A percentile compares a stretch with the other conserved stretches of the same genome.
These are phyloP conservation scores for Curvularia eragrostidis DNA, from an alignment of 2,329 filamentous ascomycete species.

Conservation along the genomic window DNA sequence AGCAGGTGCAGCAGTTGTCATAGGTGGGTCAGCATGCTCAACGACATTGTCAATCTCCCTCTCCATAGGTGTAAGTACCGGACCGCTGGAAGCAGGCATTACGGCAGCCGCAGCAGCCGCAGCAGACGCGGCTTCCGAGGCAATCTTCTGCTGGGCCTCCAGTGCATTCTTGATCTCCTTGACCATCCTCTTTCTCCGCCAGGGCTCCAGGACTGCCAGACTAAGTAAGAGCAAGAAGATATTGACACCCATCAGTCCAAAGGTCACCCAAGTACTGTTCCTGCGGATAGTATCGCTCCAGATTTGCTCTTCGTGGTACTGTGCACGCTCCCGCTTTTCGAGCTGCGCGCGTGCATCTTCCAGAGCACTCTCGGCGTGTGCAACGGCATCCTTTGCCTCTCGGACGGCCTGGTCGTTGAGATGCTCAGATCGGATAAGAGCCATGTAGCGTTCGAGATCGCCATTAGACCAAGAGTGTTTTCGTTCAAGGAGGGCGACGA, in stretches of 20 bases:
- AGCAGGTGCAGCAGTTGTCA: slow-evolving; percentile 8
- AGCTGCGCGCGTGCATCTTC: slow-evolving; percentile 78
- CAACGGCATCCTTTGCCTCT: slow-evolving; percentile 73
- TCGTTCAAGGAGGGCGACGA: slow-evolving; percentile 89
- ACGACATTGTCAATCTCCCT: slow-evolving; percentile 27
- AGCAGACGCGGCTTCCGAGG: slow-evolving; percentile 21
- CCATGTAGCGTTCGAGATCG: slow-evolving; percentile 94
- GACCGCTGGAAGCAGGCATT: slow-evolving; percentile 3
- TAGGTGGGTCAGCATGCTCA: slow-evolving; percentile 14
- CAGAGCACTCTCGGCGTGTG: slow-evolving; percentile 77
- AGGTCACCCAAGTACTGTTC: slow-evolving; percentile 98
- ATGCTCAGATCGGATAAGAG: slow-evolving; percentile 90
- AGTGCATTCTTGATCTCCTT: slow-evolving; percentile 65
- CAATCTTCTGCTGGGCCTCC: slow-evolving; percentile 41
- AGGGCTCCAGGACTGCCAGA: slow-evolving; percentile 90
- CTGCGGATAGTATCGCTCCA: slow-evolving; percentile 97
- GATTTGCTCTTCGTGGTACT: slow-evolving; percentile 98
- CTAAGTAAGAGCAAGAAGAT: slow-evolving; percentile 85
- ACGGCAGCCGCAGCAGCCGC: slow-evolving; percentile 9
- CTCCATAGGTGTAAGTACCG: slow-evolving; percentile 24
- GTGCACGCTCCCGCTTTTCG: slow-evolving; percentile 81
- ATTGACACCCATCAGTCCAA: slow-evolving; percentile 97
- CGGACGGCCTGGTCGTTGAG: slow-evolving; percentile 86
- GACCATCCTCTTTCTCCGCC: slow-evolving; percentile 82
- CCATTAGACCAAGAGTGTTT: slow-evolving; percentile 89